Base-by-base conservation (phyloP, 768 basidiomycete genomes). In the Candolleomyces eurysporus region DNA sequence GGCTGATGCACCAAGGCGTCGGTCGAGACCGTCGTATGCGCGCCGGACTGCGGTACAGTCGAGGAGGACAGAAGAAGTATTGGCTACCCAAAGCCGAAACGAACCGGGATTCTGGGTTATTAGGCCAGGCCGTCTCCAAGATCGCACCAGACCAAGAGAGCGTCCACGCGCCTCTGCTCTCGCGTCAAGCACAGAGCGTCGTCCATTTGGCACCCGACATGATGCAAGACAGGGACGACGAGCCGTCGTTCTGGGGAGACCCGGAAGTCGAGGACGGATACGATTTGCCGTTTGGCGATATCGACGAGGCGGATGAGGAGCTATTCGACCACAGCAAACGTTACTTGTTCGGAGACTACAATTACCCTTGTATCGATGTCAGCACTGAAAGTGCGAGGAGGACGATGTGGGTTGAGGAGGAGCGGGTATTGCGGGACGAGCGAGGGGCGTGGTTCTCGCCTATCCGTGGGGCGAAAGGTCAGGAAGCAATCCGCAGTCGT, bases 11-110 rank as follows among this genome's bases (percentile, higher is more conserved):
- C 68, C 87, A 94, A 63, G 97, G 96, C 42, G 81, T 82, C 2
- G 96, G 92, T 0, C 81, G 96, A 39, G 94, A 94, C 57, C 80
- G 89, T 42, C 82, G 97, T 2, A 96, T 98, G 59, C 82, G 89
- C 48, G 97, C 97, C 0, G 97, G 97, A 1, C 78, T 99, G 42
- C 83, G 97, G 22, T 99, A 99, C 69, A 86, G 87, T 51, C 84
- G 89, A 58, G 94, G 94, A n/a, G 97, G 96, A 1, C 85, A 87
- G 70, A 80, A 81, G 60, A 99, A 99, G 75, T 99, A 99, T 73
- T 99, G 97, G 97, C 79, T 99, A 9, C 94, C 96, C 0, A 86
- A 88, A 67, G 82, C 85, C 0, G 77, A 72, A 22, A 67, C 77
- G 43, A 71, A 73, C 72, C 26, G 63, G 78, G 14, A 78, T 79